phyloP scores from a whole-genome alignment of 108 stramenopile genomes.

The Craspedostauros australis region DNA sequence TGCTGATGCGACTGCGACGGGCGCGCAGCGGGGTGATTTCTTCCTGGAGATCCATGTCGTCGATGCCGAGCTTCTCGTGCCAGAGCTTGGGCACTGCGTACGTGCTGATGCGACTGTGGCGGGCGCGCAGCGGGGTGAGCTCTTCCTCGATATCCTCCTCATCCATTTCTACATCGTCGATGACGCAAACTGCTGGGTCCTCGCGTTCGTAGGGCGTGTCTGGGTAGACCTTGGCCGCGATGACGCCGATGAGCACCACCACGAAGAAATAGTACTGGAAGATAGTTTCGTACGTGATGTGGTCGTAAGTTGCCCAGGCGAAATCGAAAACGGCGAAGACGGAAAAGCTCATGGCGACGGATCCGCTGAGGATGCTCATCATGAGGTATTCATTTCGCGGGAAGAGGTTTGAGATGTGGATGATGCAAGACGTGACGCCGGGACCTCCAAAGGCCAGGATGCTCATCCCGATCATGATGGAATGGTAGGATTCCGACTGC shows the following conservation, averaged over 20 bases:
- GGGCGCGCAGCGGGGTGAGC: no score
- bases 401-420: constrained; percentile 37
- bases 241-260: constrained; percentile 4
- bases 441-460: constrained; percentile 33
- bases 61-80: no score
- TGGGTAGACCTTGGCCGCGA: constrained; percentile 17
- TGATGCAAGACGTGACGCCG: constrained; percentile 16
- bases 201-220: constrained; percentile 25
- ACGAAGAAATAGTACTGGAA: constrained; percentile 11
- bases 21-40: no score
- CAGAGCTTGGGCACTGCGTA: no score
- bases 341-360: constrained; percentile 22
- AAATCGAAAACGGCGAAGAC: constrained; percentile 27
- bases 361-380: constrained; percentile 21
- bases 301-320: constrained; percentile 16
- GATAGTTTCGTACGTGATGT: constrained; percentile 6
- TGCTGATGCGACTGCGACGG: no score
- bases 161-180: neutral
- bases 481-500: neutral
- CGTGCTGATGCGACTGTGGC: no score
- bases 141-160: neutral
- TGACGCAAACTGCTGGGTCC: no score
- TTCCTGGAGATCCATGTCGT: no score
- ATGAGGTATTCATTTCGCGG: constrained; percentile 19
- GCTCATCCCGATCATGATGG: constrained; percentile 2